These are phyloP conservation scores for Zoysia pacifica DNA, from an alignment of 176 grass and related monocot species.

Conservation along the genomic window DNA sequence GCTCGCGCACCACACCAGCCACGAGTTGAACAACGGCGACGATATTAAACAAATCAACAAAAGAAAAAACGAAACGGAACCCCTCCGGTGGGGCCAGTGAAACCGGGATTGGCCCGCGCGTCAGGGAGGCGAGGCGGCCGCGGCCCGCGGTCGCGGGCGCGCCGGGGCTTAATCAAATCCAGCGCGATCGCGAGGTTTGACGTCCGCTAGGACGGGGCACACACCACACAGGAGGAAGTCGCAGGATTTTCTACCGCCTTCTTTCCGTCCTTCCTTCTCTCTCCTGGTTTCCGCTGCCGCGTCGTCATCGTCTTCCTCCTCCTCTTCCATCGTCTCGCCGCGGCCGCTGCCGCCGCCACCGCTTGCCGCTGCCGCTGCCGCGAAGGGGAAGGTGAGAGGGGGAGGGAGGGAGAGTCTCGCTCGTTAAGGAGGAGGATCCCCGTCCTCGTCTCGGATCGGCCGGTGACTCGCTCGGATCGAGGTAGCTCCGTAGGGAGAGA, in stretches of 20 bases:
- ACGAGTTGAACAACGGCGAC: too few species aligned
- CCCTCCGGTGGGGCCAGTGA: too few species aligned
- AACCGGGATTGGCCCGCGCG: too few species aligned
- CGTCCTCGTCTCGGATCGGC: background rate
- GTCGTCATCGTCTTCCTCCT: too few species aligned
- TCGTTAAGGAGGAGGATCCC: background rate
- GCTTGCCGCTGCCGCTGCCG: too few species aligned
- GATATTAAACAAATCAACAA: too few species aligned
- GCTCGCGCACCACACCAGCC: too few species aligned
- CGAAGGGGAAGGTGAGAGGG: too few species aligned
- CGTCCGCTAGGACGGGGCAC: constrained; percentile 68
- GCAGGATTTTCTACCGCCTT: constrained; percentile 25
- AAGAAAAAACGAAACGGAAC: too few species aligned
- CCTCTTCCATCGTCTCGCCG: background rate
- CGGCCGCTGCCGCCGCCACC: background rate
- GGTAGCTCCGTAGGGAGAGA: background rate
- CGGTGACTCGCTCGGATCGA: constrained; percentile 17
- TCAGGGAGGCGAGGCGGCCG: rapidly evolving
- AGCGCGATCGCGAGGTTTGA: constrained; percentile 81
- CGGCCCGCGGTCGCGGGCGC: background rate
- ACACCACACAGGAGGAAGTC: background rate
- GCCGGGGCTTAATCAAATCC: constrained; percentile 52
- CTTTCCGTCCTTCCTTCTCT: background rate
- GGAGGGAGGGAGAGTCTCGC: too few species aligned
- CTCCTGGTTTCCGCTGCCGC: too few species aligned